Evolutionary conservation across 108 stramenopile species (phyloP).

Genomic region (Pseudonitzschia pungens): DNA sequence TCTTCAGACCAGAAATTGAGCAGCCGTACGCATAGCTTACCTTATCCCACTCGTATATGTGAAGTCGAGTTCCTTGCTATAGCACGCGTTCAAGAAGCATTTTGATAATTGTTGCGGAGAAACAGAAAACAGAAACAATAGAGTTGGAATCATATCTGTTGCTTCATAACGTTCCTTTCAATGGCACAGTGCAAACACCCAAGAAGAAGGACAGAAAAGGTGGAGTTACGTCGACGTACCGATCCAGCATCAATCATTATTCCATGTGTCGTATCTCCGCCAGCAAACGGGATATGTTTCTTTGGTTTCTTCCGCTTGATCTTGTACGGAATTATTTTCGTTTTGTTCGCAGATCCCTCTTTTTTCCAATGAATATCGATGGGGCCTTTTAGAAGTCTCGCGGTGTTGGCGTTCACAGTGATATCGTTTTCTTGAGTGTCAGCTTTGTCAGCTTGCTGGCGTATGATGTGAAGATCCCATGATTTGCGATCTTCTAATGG

Average conservation of each 20-base stretch:
- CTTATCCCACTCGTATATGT: slow-evolving; percentile 81
- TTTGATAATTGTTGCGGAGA: background rate
- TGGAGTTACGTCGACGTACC: background rate
- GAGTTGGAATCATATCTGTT: too few species aligned
- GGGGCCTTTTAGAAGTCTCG: background rate
- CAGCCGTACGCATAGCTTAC: too few species aligned
- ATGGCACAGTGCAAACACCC: too few species aligned
- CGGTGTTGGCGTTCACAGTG: background rate
- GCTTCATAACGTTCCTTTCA: too few species aligned
- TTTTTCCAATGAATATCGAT: background rate
- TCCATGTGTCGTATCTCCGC: slow-evolving; percentile 48
- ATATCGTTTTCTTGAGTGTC: background rate
- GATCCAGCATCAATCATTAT: slow-evolving; percentile 93
- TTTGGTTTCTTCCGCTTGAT: slow-evolving; percentile 13
- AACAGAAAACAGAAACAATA: slow-evolving; percentile 4
- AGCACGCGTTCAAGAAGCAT: background rate
- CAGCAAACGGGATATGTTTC: slow-evolving; percentile 17
- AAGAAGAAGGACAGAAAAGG: too few species aligned
- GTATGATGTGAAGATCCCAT: slow-evolving; percentile 16
- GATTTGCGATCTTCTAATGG: slow-evolving; percentile 20
- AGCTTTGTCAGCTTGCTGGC: background rate
- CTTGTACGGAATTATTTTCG: slow-evolving; percentile 8
- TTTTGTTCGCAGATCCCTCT: background rate
- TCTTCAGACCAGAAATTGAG: too few species aligned
- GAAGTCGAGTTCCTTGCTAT: slow-evolving; percentile 78